Base-by-base conservation (phyloP, 2,329 filamentous ascomycete genomes). In the Cadophora sp. region DNA sequence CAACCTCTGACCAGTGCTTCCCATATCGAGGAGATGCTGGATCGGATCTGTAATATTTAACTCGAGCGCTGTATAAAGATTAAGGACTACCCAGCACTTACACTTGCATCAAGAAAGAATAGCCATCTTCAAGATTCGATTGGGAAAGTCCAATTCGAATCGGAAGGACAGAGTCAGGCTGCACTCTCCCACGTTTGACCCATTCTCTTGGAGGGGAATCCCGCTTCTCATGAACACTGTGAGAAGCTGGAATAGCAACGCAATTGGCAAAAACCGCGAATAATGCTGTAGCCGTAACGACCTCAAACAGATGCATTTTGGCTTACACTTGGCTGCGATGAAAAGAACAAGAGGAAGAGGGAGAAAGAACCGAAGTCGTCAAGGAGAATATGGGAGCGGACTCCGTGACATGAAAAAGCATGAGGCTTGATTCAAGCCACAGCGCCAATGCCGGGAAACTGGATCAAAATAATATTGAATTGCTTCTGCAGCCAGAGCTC, bases 71-170 rank as follows among this genome's bases (percentile, higher is more conserved):
- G 36, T 8, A 9, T 9, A 39, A 39, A 39, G 4, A 8, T 39
- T 8, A 8, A 39, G 4, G 11, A 39, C 11, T 13, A 45, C 14
- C 5, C 8, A 5, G 13, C 41, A 59, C 70, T 53, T 64, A 72
- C 68, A 76, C 68, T 59, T 81, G 80, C 79, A 81, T 80, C 22
- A 83, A 73, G 27, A 76, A 76, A 47, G 81, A 79, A 70, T 79
- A 73, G 6, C 80, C 81, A 14, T 78, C 76, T 9, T 83, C 78
- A 18, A 84, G 70, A 62, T 83, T 83, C 14, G 75, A 76, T 71
- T 83, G 82, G 3, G 77, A 78, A 61, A 83, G 70, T 9, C 80
- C 81, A 68, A 83, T 82, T 14, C 80, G 77, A 70, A 83, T 79
- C 1, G 82, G 81, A 41, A 83, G 70, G 24, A 70, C 66, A 16